phyloP scores from a whole-genome alignment of 306 rosid genomes.

The Lathyrus oleraceus region DNA sequence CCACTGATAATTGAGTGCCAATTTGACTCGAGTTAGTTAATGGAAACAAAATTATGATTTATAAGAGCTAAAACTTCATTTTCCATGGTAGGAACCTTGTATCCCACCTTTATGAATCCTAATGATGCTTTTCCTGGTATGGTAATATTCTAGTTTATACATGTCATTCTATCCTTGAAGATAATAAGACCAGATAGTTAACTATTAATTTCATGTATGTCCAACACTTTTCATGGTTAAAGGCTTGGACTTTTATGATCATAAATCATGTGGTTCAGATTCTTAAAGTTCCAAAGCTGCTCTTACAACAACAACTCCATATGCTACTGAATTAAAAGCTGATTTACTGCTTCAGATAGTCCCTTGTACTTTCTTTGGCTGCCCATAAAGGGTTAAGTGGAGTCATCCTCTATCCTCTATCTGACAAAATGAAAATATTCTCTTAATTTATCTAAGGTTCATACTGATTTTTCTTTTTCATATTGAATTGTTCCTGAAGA shows the following conservation, averaged over 20 bases:
- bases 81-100: not conserved
- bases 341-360: conserved; percentile 83
- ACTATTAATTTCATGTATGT: conserved; percentile 28
- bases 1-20: not conserved
- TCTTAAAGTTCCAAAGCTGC: conserved; percentile 78
- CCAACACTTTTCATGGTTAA: conserved; percentile 30
- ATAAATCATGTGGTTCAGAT: conserved; percentile 51
- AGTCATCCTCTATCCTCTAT: conserved; percentile 39
- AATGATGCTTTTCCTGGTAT: conserved; percentile 19
- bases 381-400: conserved; percentile 44
- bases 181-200: not conserved
- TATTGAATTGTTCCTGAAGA: conserved; percentile 48
- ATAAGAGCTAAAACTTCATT: conserved; percentile 13
- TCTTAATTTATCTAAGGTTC: conserved; percentile 34
- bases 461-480: conserved; percentile 39
- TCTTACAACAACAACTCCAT: conserved; percentile 81
- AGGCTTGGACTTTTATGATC: conserved; percentile 47
- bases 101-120: not conserved
- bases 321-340: conserved; percentile 79
- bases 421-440: conserved; percentile 36
- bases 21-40: not conserved
- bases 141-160: conserved; percentile 1
- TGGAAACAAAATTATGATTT: not conserved
- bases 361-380: conserved; percentile 56
- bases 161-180: not conserved